These are phyloP conservation scores for Chaetothyriales sp. DNA, from an alignment of 2,329 filamentous ascomycete genomes.

Conservation along the genomic window DNA sequence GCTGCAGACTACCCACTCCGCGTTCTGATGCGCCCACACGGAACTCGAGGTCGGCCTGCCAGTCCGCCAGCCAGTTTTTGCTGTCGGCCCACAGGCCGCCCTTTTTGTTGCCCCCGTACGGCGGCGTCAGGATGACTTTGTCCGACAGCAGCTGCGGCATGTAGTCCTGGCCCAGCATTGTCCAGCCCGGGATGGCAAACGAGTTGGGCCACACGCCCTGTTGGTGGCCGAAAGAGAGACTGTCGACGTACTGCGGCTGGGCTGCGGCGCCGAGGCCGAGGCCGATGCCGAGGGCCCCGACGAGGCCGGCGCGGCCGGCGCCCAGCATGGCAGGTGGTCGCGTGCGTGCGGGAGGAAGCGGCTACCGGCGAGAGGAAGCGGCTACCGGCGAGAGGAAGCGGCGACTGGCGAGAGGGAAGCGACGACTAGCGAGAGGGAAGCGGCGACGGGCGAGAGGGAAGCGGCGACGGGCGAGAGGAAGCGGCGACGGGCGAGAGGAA, in stretches of 20 bases:
- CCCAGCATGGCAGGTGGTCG: constrained; percentile 6
- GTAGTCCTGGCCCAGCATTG: constrained; percentile 41
- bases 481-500: too few species aligned
- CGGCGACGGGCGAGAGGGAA: too few species aligned
- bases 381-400: neutral
- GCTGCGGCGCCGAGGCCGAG: constrained; percentile 8
- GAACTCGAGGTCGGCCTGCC: constrained; percentile 77
- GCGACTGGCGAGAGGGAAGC: neutral
- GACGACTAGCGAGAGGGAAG: neutral
- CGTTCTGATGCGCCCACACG: constrained; percentile 73
- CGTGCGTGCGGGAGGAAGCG: neutral
- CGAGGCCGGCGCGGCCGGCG: constrained; percentile 2
- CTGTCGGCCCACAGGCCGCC: constrained; percentile 68
- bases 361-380: neutral
- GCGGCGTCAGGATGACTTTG: constrained; percentile 80
- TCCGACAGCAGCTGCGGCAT: constrained; percentile 59
- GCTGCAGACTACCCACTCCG: constrained; percentile 75
- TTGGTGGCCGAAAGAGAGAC: constrained; percentile 18
- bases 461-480: too few species aligned
- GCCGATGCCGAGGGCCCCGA: constrained; percentile 7
- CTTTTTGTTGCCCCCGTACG: constrained; percentile 70
- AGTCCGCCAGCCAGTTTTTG: constrained; percentile 42
- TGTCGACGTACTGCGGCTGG: constrained; percentile 14
- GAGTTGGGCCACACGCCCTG: constrained; percentile 47
- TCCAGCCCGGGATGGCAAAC: constrained; percentile 43